A percentile compares a stretch with the other conserved stretches of the same genome.
These are phyloP conservation scores for Aquilaria yunnanensis DNA, from an alignment of 345 rosid species.

Conservation along the genomic window DNA sequence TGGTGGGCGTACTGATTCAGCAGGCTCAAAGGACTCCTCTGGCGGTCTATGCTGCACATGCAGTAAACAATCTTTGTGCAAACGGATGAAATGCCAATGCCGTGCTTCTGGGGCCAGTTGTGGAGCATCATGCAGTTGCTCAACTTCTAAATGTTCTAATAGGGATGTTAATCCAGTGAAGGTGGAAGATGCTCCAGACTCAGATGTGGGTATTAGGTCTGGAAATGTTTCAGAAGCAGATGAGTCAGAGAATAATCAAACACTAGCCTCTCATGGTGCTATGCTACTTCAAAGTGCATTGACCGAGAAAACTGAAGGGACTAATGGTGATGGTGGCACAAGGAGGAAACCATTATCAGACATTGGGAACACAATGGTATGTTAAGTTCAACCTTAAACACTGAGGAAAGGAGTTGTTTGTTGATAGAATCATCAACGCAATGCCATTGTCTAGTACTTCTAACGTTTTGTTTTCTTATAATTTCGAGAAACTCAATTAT, in stretches of 20 bases:
- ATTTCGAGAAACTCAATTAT: too few species aligned
- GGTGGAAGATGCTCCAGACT: constrained; percentile 19
- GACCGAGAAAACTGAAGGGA: constrained; percentile 32
- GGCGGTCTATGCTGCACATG: constrained; percentile 60
- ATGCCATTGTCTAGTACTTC: too few species aligned
- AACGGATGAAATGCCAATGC: constrained; percentile 78
- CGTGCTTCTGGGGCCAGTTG: constrained; percentile 57
- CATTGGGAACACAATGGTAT: constrained; percentile 73
- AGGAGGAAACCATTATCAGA: constrained; percentile 77
- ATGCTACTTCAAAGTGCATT: constrained; percentile 74
- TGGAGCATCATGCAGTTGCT: constrained; percentile 64
- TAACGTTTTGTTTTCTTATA: too few species aligned
- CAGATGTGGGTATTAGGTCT: constrained; percentile 9
- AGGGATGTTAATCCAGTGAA: constrained; percentile 22
- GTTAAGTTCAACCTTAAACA: constrained; percentile 4
- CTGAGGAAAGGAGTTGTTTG: too few species aligned
- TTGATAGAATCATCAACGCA: too few species aligned
- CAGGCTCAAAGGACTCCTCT: constrained; percentile 17
- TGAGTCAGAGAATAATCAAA: constrained; percentile 24
- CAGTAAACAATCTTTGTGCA: constrained; percentile 56
- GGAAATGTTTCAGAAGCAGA: constrained; percentile 29
- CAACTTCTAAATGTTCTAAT: constrained; percentile 56
- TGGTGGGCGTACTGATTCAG: constrained; percentile 26
- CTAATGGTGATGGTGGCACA: constrained; percentile 31
- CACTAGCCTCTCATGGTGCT: constrained; percentile 78